phyloP scores from a whole-genome alignment of 2,329 filamentous ascomycete species.

The Trichoderma sp. region DNA sequence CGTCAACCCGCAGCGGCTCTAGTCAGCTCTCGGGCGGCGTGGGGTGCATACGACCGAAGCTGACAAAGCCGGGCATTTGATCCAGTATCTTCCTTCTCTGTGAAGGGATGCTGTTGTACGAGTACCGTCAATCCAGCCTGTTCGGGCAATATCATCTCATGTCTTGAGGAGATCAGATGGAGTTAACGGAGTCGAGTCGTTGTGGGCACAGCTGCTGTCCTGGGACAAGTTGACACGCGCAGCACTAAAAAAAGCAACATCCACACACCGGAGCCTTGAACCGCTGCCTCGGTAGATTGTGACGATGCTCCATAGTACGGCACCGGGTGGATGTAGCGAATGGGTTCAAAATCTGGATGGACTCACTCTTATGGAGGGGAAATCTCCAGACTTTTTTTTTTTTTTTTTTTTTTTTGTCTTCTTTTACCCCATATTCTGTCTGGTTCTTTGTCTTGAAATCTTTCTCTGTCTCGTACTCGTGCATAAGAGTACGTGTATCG shows the following conservation, averaged over 20 bases:
- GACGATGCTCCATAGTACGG: background rate
- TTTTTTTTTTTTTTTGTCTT: background rate
- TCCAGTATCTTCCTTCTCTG: background rate
- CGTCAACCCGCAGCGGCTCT: conserved; percentile 7
- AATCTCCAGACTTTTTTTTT: background rate
- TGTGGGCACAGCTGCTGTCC: background rate
- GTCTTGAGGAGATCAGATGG: background rate
- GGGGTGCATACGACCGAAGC: conserved; percentile 3
- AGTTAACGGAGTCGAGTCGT: background rate
- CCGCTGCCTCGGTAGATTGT: conserved; percentile 9
- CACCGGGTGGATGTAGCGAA: background rate
- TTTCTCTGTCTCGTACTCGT: background rate
- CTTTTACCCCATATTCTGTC: background rate
- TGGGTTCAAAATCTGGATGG: background rate
- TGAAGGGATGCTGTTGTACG: no score
- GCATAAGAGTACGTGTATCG: background rate
- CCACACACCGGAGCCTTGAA: background rate
- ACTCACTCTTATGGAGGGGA: background rate
- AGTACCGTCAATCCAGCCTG: background rate
- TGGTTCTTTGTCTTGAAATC: background rate
- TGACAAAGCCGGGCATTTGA: background rate
- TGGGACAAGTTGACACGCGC: background rate
- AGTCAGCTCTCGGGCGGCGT: conserved; percentile 11
- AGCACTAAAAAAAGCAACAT: conserved; percentile 5
- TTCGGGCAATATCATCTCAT: background rate